Conservation (phyloP, 108 stramenopile genomes). For the Skeletonema menzelii region DNA sequence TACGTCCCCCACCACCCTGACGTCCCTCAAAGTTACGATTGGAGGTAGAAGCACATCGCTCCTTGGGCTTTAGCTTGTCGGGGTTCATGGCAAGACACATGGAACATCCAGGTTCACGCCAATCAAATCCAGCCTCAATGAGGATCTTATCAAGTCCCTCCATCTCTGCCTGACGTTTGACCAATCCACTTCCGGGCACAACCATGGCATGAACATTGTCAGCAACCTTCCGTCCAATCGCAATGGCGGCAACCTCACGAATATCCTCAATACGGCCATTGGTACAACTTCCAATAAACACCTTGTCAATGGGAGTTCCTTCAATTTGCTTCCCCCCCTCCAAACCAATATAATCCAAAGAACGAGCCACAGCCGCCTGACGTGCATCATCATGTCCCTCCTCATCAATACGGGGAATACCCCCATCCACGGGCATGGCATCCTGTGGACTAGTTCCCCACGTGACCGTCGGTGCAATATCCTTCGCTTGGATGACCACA, state of each 20-base stretch:
- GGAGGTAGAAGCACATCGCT: constrained; percentile 93
- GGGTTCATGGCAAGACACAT: constrained; percentile 97
- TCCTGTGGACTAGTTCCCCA: constrained; percentile 96
- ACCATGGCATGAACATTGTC: constrained; percentile 91
- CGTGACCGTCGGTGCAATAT: constrained; percentile 94
- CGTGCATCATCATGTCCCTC: constrained; percentile 62
- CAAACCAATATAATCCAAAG: constrained; percentile 91
- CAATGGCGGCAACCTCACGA: constrained; percentile 89
- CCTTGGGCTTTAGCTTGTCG: constrained; percentile 90
- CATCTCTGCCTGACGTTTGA: constrained; percentile 91
- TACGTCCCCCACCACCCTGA: constrained; percentile 92
- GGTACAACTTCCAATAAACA: constrained; percentile 94
- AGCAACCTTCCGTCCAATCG: constrained; percentile 86
- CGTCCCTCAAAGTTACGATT: constrained; percentile 97
- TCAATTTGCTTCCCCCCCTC: constrained; percentile 80
- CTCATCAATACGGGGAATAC: constrained; percentile 75
- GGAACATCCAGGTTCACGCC: constrained; percentile 94
- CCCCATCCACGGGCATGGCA: constrained; percentile 82
- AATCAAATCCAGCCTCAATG: constrained; percentile 92
- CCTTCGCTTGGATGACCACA: constrained; percentile 81
- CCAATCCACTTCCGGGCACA: constrained; percentile 93
- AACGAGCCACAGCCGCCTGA: constrained; percentile 79
- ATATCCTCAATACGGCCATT: constrained; percentile 96
- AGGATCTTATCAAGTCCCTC: constrained; percentile 94
- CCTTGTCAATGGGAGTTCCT: constrained; percentile 84